A percentile compares a stretch with the other conserved stretches of the same genome.
These are phyloP conservation scores for Podaxis carcinomalis DNA, from an alignment of 768 basidiomycete genomes.

Conservation along the genomic window DNA sequence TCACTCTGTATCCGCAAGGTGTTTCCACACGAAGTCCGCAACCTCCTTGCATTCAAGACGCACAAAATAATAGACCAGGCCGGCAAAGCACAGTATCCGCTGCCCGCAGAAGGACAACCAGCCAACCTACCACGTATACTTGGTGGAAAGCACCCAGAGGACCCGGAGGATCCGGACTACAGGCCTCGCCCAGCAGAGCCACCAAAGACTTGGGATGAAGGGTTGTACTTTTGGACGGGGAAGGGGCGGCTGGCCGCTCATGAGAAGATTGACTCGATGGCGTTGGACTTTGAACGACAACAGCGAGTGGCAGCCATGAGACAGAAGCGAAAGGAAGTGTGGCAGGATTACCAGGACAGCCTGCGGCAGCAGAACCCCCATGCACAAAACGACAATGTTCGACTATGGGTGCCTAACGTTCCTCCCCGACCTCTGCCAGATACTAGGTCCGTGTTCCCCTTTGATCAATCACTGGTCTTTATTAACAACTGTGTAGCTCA, in stretches of 20 bases:
- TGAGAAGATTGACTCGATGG: conserved; percentile 60
- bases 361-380: conserved; percentile 25
- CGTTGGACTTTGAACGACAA: conserved; percentile 49
- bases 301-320: conserved; percentile 33
- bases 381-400: conserved; percentile 19
- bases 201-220: conserved; percentile 63
- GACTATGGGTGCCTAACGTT: conserved; percentile 36
- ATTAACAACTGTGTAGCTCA: conserved; percentile 27
- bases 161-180: conserved; percentile 22
- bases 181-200: conserved; percentile 11
- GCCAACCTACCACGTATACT: conserved; percentile 40
- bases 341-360: conserved; percentile 50
- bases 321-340: conserved; percentile 37
- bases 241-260: conserved; percentile 46
- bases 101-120: conserved; percentile 65
- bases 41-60: conserved; percentile 40
- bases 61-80: conserved; percentile 37
- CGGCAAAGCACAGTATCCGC: conserved; percentile 51
- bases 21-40: conserved; percentile 62
- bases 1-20: conserved; percentile 63
- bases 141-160: conserved; percentile 35
- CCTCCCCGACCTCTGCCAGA: conserved; percentile 38
- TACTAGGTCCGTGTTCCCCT: conserved; percentile 28
- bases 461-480: conserved; percentile 1
- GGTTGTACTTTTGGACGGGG: conserved; percentile 72